These are phyloP conservation scores for Penicillium sp. DNA, from an alignment of 2,329 filamentous ascomycete genomes.

Conservation along the genomic window DNA sequence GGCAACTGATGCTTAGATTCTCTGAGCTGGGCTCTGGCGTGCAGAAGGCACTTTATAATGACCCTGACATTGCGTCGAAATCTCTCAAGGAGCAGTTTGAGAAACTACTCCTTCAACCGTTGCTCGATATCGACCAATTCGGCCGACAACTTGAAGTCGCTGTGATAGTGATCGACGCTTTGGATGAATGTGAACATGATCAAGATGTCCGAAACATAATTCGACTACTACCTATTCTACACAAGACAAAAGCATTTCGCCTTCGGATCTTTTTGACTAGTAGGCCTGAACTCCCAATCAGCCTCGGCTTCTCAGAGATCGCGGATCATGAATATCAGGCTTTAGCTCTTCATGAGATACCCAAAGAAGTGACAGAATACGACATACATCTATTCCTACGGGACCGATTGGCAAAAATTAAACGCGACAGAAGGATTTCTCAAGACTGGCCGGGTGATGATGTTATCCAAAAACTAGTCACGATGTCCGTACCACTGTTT, in stretches of 20 bases:
- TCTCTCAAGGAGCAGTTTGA: too few relatives aligned
- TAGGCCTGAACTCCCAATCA: conserved; percentile 29
- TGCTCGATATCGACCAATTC: too few relatives aligned
- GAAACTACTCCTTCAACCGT: too few relatives aligned
- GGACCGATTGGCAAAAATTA: conserved; percentile 21
- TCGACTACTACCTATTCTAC: conserved; percentile 20
- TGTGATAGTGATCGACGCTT: conserved; percentile 25
- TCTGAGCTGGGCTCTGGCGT: too few relatives aligned
- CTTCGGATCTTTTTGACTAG: conserved; percentile 32
- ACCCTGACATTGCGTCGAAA: too few relatives aligned
- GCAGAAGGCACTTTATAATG: too few relatives aligned
- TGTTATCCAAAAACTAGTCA: conserved; percentile 8
- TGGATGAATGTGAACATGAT: conserved; percentile 31
- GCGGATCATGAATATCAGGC: conserved; percentile 18
- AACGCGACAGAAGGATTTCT: too few relatives aligned
- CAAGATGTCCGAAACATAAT: conserved; percentile 24
- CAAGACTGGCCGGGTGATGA: conserved; percentile 19
- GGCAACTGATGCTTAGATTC: too few relatives aligned
- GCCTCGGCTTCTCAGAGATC: conserved; percentile 23
- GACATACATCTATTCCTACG: conserved; percentile 30
- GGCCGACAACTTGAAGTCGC: too few relatives aligned
- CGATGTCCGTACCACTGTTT: conserved; percentile 17
- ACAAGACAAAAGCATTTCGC: conserved; percentile 1
- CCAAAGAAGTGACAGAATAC: conserved; percentile 20
- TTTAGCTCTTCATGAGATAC: conserved; percentile 26